Conservation (phyloP, 2,329 filamentous ascomycete species). For the Zasmidium citrigriseum region DNA sequence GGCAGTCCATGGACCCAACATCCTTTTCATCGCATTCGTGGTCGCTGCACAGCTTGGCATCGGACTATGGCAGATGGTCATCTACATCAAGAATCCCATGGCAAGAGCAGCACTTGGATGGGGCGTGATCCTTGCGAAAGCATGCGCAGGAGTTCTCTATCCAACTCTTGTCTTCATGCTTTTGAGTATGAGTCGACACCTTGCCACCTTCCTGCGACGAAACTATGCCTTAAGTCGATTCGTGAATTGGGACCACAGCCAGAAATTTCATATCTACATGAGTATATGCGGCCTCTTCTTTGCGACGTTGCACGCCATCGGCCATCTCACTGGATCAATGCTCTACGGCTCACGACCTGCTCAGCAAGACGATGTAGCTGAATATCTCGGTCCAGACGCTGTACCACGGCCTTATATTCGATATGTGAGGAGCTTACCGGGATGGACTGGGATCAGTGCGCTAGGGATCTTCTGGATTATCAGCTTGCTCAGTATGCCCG, state of each 20-base stretch:
- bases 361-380: constrained; percentile 49
- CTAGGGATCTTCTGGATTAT: constrained; percentile 55
- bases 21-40: constrained; percentile 53
- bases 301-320: constrained; percentile 56
- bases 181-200: constrained; percentile 59
- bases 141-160: constrained; percentile 56
- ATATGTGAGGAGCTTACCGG: constrained; percentile 52
- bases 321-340: constrained; percentile 57
- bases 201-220: constrained; percentile 55
- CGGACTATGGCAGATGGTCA: constrained; percentile 57
- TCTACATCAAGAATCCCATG: constrained; percentile 48
- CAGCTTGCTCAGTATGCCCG: constrained; percentile 52
- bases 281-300: constrained; percentile 53
- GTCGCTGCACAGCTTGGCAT: constrained; percentile 52
- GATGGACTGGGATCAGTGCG: constrained; percentile 53
- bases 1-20: constrained; percentile 57
- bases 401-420: constrained; percentile 48
- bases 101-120: constrained; percentile 57
- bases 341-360: constrained; percentile 49
- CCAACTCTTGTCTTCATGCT: constrained; percentile 61
- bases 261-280: constrained; percentile 59
- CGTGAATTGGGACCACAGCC: constrained; percentile 59
- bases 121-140: constrained; percentile 59
- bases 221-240: constrained; percentile 56
- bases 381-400: constrained; percentile 46